These are phyloP conservation scores for Pseudogymnoascus sp. DNA, from an alignment of 2,329 filamentous ascomycete species.

Conservation along the genomic window DNA sequence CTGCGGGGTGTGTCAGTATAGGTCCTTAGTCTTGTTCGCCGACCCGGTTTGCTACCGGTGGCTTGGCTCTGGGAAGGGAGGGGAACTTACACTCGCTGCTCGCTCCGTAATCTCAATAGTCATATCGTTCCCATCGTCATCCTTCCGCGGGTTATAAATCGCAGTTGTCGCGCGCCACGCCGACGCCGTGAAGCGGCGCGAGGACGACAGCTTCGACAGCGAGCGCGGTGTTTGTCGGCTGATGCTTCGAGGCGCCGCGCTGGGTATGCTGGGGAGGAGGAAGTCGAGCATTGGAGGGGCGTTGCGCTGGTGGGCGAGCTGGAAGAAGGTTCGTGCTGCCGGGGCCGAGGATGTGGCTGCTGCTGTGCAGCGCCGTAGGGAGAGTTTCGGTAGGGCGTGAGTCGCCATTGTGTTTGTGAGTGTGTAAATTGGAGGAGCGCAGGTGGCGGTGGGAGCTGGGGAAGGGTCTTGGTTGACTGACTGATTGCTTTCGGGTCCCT, in stretches of 20 bases:
- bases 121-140: slow-evolving; percentile 82
- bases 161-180: slow-evolving; percentile 34
- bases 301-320: slow-evolving; percentile 20
- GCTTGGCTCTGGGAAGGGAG: neutral
- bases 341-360: slow-evolving; percentile 14
- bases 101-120: slow-evolving; percentile 73
- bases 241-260: neutral
- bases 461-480: neutral
- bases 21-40: neutral
- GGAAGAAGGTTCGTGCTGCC: slow-evolving; percentile 23
- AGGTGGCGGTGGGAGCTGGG: neutral
- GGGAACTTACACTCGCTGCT: slow-evolving; percentile 59
- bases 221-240: neutral
- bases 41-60: neutral
- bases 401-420: slow-evolving; percentile 21
- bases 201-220: neutral
- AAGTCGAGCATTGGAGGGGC: slow-evolving; percentile 24
- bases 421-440: neutral
- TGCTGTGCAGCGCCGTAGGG: slow-evolving; percentile 16
- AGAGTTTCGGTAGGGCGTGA: slow-evolving; percentile 19
- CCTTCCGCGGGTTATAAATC: slow-evolving; percentile 63
- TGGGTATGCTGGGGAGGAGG: slow-evolving; percentile 19
- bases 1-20: slow-evolving; percentile 13
- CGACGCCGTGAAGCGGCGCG: slow-evolving; percentile 20
- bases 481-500: slow-evolving; percentile 2